Evolutionary conservation across 495 filamentous ascomycete genomes (phyloP).

Genomic region (Amniculicola lignicola): DNA sequence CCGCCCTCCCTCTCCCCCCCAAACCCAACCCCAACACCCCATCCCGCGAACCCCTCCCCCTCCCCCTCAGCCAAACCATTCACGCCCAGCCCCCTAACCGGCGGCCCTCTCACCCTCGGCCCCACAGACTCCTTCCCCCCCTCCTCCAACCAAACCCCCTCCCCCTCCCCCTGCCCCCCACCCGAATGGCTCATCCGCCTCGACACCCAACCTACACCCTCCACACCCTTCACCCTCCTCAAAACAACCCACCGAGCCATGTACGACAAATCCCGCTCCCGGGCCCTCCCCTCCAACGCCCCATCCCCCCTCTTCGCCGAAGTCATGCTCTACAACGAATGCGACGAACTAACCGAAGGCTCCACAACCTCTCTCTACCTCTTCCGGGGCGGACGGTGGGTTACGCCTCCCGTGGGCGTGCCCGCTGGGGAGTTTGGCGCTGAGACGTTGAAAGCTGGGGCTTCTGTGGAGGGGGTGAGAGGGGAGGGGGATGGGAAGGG

Average conservation of each 20-base stretch:
- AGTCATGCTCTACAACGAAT: slow-evolving; percentile 67
- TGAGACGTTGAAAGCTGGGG: not conserved
- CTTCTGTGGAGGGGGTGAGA: not conserved
- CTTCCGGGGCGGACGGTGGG: slow-evolving; percentile 62
- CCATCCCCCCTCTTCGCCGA: slow-evolving; percentile 48
- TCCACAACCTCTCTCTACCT: slow-evolving; percentile 80
- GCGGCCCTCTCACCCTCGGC: slow-evolving; percentile 32
- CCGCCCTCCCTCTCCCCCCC: slow-evolving; percentile 51
- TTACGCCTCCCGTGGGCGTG: slow-evolving; percentile 56
- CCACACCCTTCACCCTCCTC: slow-evolving; percentile 35
- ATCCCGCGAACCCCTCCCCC: slow-evolving; percentile 3
- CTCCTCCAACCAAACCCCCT: slow-evolving; percentile 1
- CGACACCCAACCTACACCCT: slow-evolving; percentile 32
- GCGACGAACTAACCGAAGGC: slow-evolving; percentile 78
- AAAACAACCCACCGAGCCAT: slow-evolving; percentile 39
- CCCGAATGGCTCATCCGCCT: slow-evolving; percentile 35
- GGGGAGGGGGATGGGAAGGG: not conserved
- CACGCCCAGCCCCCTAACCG: slow-evolving; percentile 31
- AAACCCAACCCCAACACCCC: slow-evolving; percentile 35
- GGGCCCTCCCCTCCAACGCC: slow-evolving; percentile 38
- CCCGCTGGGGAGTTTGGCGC: slow-evolving; percentile 21
- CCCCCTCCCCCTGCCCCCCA: not conserved
- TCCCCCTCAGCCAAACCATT: slow-evolving; percentile 10
- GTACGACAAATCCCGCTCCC: slow-evolving; percentile 34
- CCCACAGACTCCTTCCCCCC: slow-evolving; percentile 20